phyloP scores from a whole-genome alignment of 257 asterid species.

The Paulownia fortunei region DNA sequence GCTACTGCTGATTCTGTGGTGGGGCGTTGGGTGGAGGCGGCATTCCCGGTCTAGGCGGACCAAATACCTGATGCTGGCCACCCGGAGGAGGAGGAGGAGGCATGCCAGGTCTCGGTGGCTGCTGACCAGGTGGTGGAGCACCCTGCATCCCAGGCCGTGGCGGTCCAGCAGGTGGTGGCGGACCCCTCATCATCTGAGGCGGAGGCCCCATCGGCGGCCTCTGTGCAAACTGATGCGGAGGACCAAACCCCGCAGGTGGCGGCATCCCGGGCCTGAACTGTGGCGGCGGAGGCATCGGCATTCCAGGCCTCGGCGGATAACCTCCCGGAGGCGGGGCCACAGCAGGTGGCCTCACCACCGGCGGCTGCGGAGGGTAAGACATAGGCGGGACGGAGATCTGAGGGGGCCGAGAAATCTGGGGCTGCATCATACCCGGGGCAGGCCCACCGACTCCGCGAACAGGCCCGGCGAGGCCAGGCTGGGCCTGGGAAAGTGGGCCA shows the following conservation, averaged over 20 bases:
- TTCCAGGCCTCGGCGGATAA: conserved; percentile 43
- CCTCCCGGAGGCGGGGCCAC: conserved; percentile 53
- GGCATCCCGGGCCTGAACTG: conserved; percentile 59
- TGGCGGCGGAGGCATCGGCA: conserved; percentile 60
- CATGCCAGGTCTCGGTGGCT: conserved; percentile 71
- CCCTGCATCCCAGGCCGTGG: conserved; percentile 80
- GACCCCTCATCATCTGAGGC: conserved; percentile 74
- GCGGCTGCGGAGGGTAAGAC: conserved; percentile 55
- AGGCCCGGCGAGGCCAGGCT: conserved; percentile 82
- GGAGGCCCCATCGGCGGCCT: conserved; percentile 69
- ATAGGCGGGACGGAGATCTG: conserved; percentile 68
- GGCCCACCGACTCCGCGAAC: conserved; percentile 90
- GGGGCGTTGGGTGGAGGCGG: conserved; percentile 66
- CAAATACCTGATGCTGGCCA: conserved; percentile 59
- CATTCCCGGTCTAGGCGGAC: conserved; percentile 92
- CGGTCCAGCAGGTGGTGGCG: conserved; percentile 66
- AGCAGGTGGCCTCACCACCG: conserved; percentile 55
- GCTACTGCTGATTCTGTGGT: conserved; percentile 67
- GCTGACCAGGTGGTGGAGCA: conserved; percentile 54
- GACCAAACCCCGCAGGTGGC: conserved; percentile 50
- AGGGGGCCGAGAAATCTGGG: conserved; percentile 75
- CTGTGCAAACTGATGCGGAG: conserved; percentile 73
- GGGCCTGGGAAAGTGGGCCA: conserved; percentile 62
- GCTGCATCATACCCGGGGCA: conserved; percentile 92
- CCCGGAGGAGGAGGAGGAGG: conserved; percentile 56